Evolutionary conservation across 768 basidiomycete genomes (phyloP).

Genomic region (Amanita phalloides): DNA sequence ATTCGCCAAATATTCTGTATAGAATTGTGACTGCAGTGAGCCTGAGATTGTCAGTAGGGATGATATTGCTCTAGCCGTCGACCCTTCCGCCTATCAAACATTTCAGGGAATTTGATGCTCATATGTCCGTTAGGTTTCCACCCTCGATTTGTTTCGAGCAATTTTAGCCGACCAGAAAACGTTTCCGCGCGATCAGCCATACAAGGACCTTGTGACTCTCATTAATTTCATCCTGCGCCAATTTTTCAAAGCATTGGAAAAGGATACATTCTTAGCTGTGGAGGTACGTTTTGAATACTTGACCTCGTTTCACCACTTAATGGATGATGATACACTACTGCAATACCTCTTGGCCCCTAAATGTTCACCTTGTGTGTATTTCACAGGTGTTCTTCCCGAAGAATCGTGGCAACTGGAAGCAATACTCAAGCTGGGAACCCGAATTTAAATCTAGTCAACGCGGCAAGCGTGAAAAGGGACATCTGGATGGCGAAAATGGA

Average conservation of each 20-base stretch:
- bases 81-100: conserved; percentile 4
- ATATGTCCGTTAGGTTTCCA: conserved; percentile 56
- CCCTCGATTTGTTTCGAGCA: conserved; percentile 77
- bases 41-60: background rate
- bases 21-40: background rate
- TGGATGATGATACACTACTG: background rate
- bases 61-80: background rate
- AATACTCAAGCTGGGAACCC: conserved; percentile 70
- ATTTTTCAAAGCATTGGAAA: conserved; percentile 87
- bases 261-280: conserved; percentile 79
- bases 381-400: conserved; percentile 83
- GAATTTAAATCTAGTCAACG: conserved; percentile 27
- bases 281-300: conserved; percentile 47
- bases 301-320: background rate
- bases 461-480: conserved; percentile 24
- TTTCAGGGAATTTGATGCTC: conserved; percentile 7
- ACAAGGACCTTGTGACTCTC: conserved; percentile 75
- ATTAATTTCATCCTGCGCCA: conserved; percentile 82
- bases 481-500: background rate
- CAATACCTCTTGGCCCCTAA: background rate
- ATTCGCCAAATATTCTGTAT: background rate
- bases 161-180: conserved; percentile 76
- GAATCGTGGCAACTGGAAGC: conserved; percentile 80
- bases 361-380: background rate
- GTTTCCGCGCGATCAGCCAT: conserved; percentile 66